Percentiles rank a stretch among this genome's conserved stretches.
phyloP scores from a whole-genome alignment of 805 yeast genomes.

The Teunomyces pallodes region DNA sequence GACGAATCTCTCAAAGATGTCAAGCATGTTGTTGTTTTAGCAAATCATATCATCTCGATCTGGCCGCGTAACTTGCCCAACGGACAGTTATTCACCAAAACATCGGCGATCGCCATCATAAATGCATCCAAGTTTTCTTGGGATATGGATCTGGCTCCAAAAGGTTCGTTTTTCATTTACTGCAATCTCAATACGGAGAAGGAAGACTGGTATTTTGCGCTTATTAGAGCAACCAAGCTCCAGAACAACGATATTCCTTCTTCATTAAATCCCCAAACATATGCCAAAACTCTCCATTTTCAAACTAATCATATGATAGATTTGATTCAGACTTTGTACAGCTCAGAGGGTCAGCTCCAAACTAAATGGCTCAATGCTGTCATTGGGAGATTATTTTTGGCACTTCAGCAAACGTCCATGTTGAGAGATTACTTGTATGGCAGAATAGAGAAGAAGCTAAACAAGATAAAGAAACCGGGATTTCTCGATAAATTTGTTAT shows the following conservation, averaged over 20 bases:
- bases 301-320: slow-evolving; percentile 68
- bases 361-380: slow-evolving; percentile 91
- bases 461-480: slow-evolving; percentile 81
- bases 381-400: slow-evolving; percentile 76
- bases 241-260: slow-evolving; percentile 9
- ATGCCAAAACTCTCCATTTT: slow-evolving; percentile 74
- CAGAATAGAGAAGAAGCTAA: slow-evolving; percentile 67
- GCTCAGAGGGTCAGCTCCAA: slow-evolving; percentile 78
- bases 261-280: slow-evolving; percentile 45
- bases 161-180: slow-evolving; percentile 57
- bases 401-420: slow-evolving; percentile 68
- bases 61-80: slow-evolving; percentile 85
- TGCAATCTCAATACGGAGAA: slow-evolving; percentile 77
- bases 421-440: slow-evolving; percentile 56
- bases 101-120: slow-evolving; percentile 73
- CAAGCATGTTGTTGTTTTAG: slow-evolving; percentile 74
- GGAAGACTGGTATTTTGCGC: slow-evolving; percentile 90
- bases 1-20: slow-evolving; percentile 65
- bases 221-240: slow-evolving; percentile 63
- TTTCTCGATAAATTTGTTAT: slow-evolving; percentile 82
- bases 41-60: slow-evolving; percentile 65
- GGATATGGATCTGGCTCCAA: slow-evolving; percentile 23
- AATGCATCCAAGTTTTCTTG: slow-evolving; percentile 21
- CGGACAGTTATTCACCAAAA: slow-evolving; percentile 75
- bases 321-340: slow-evolving; percentile 72